A percentile compares a stretch with the other conserved stretches of the same genome.
These are phyloP conservation scores for Petunia hybrid DNA, from an alignment of 305 asterid species.

Conservation along the genomic window DNA sequence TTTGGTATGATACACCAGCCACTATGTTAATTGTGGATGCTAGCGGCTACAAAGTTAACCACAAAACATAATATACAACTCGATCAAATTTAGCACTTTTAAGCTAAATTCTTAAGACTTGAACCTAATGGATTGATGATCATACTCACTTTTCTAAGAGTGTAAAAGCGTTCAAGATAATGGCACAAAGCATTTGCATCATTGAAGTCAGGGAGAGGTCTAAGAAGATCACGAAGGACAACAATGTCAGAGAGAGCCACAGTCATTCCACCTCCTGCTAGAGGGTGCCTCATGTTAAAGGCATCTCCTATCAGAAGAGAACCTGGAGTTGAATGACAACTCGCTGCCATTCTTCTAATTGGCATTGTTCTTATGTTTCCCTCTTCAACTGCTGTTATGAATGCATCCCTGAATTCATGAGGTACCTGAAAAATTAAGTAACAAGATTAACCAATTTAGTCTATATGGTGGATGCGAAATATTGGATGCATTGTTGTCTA, in stretches of 20 bases:
- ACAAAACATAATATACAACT: constrained; percentile 7
- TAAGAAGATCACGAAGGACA: constrained; percentile 74
- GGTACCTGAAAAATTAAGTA: constrained; percentile 66
- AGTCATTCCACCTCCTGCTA: constrained; percentile 94
- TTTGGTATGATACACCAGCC: constrained; percentile 80
- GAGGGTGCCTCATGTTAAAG: constrained; percentile 88
- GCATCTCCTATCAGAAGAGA: constrained; percentile 80
- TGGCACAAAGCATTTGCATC: constrained; percentile 60
- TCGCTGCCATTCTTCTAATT: constrained; percentile 88
- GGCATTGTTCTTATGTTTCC: constrained; percentile 80
- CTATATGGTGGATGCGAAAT: no score
- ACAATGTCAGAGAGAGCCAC: constrained; percentile 86
- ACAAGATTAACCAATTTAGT: no score
- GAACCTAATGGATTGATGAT: no score
- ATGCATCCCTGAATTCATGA: constrained; percentile 58
- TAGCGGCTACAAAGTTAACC: constrained; percentile 64
- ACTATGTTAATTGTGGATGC: constrained; percentile 82
- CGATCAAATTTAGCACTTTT: no score
- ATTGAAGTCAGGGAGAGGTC: constrained; percentile 54
- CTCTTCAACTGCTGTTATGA: constrained; percentile 64
- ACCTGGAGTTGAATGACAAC: constrained; percentile 82
- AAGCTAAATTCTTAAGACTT: no score
- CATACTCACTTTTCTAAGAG: constrained; percentile 65
- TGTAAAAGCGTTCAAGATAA: constrained; percentile 79
- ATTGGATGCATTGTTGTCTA: no score